Evolutionary conservation across 495 filamentous ascomycete genomes (phyloP), one percentile per base, ranked within the genome.

Genomic region (Penicillium daleae): DNA sequence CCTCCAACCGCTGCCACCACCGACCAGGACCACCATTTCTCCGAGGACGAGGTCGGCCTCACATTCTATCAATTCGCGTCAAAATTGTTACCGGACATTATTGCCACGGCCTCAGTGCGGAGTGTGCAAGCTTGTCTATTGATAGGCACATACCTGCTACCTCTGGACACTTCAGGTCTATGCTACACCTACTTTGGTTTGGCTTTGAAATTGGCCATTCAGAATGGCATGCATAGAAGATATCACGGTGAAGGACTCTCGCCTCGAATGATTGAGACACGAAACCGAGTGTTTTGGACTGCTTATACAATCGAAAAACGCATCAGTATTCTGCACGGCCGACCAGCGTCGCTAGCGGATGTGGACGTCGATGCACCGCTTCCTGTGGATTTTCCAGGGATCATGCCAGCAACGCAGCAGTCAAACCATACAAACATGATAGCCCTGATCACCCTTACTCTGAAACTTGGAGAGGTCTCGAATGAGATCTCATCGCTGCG

Each of bases 171-270:
- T 21, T 78, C 78, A 13, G 82, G 81, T 8, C 68, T 84, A 22
- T 78, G 79, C 32, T 83, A 82, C 54, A 84, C 78, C 13, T 85
- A 83, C 60, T 80, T 83, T 60, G 78, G 78, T 0, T 59, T 83
- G 48, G 79, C 80, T 17, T 67, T 83, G 7, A 83, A 83, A 46
- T 68, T 83, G 58, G 81, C 80, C 0, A 81, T 83, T 42, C 81
- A 83, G 48, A 83, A 83, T 65, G 81, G 81, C n/a, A 83, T 83
- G 81, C 81, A 83, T 57, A 72, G 81, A 39, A 75, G 74, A 49
- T 82, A 83, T 49, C 71, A 75, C 33, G 81, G 78, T 15, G 76
- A 82, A 59, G 79, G 78, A 0, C 63, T 82, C 1, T 78, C 76
- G 2, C 57, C 71, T 15, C 72, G 74, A 37, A 81, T 77, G 74